Percentiles rank a stretch among this genome's conserved stretches.
Evolutionary conservation across 305 asterid genomes (phyloP).

Genomic region (Solanum hybrid): DNA sequence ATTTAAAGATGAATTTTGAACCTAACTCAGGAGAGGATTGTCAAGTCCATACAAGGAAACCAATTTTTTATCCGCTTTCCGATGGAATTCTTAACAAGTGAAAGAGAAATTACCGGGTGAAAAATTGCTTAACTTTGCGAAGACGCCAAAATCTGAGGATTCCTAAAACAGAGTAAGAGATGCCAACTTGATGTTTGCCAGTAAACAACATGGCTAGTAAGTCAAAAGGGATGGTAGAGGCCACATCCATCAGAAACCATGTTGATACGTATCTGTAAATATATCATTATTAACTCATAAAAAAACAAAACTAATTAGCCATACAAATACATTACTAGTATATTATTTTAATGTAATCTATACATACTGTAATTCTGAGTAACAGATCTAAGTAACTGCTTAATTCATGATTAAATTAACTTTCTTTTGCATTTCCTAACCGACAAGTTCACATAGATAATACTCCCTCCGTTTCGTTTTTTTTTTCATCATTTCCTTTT

Average conservation of each 20-base stretch:
- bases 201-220: constrained; percentile 43
- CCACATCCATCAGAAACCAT: constrained; percentile 91
- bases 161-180: constrained; percentile 64
- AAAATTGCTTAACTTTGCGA: constrained; percentile 62
- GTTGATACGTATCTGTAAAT: constrained; percentile 64
- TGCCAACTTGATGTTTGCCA: constrained; percentile 44
- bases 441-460: background rate
- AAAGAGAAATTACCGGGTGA: constrained; percentile 43
- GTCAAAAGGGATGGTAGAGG: constrained; percentile 83
- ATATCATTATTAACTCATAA: background rate
- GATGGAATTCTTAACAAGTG: background rate
- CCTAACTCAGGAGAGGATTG: background rate
- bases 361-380: background rate
- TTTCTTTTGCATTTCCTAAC: background rate
- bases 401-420: background rate
- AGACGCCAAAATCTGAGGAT: constrained; percentile 91
- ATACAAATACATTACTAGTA: background rate
- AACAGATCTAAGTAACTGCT: background rate
- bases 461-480: background rate
- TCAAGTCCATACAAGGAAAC: background rate
- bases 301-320: background rate
- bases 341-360: background rate
- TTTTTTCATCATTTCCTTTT: background rate
- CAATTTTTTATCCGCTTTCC: background rate
- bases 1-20: too few relatives aligned